Percentiles rank a stretch among this genome's conserved stretches.
phyloP scores from a whole-genome alignment of 164 flowering plant genomes.

The Hamamelis virginiana region DNA sequence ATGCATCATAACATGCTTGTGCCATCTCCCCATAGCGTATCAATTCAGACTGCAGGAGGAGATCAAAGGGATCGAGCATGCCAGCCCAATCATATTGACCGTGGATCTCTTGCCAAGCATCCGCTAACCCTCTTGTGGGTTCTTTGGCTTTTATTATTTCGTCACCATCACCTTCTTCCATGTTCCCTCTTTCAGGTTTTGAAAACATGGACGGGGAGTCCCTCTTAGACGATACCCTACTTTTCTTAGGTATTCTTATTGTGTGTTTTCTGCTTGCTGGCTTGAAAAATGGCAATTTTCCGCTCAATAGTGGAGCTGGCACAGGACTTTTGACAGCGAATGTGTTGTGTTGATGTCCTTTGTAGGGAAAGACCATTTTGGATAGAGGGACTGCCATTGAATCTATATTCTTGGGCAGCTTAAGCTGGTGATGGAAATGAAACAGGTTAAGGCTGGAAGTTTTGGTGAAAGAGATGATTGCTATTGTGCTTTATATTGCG shows the following conservation, averaged over 20 bases:
- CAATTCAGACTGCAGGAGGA: conserved; percentile 55
- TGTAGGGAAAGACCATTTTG: background rate
- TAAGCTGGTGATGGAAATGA: too few relatives aligned
- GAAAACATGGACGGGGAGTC: conserved; percentile 21
- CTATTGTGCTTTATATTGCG: too few relatives aligned
- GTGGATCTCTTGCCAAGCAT: conserved; percentile 59
- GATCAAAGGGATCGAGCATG: conserved; percentile 70
- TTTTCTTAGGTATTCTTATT: background rate
- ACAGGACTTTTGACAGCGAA: background rate
- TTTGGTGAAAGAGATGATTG: too few relatives aligned
- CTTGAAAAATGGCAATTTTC: conserved; percentile 1
- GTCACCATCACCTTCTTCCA: background rate
- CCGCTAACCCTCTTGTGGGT: conserved; percentile 18
- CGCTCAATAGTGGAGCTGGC: background rate
- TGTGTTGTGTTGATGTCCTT: background rate
- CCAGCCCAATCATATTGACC: conserved; percentile 75
- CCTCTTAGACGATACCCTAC: conserved; percentile 17
- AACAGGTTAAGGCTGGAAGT: too few relatives aligned
- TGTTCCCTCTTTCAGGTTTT: conserved; percentile 14
- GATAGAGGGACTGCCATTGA: conserved; percentile 20
- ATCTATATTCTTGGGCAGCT: too few relatives aligned
- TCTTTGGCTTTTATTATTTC: background rate
- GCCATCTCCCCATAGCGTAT: conserved; percentile 87
- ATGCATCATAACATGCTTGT: conserved; percentile 77
- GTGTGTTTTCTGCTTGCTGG: background rate